Base-by-base conservation (phyloP, 2,329 filamentous ascomycete genomes). In the Fusarium drepaniforme region DNA sequence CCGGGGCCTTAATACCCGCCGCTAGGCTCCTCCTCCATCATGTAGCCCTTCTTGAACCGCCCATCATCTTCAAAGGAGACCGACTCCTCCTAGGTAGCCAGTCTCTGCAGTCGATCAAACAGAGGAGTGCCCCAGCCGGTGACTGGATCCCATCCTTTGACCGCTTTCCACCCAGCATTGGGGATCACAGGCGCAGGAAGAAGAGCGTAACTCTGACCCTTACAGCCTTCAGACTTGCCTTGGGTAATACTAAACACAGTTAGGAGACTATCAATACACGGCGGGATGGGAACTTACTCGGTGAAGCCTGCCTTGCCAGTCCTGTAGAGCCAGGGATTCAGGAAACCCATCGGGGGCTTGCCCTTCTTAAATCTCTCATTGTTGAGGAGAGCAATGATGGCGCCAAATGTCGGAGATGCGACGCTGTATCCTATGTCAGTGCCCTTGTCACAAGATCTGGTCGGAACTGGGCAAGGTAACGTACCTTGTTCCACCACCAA, bases 381-480 rank as follows among this genome's bases (percentile, higher is more conserved):
- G 78, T 94, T 94, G 61, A 94, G 81, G 42, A 93, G 86, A 1
- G 89, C 86, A 59, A 94, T 83, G 72, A 94, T 87, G 16, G 87
- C 88, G 0, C 92, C 91, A 60, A 92, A 88, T 0, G 91, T 84
- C 0, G 93, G 93, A 1, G 90, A 84, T 3, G 92, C 88, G 1
- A 92, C 91, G 66, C 85, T 87, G 58, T 25, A 33, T 56, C 12
- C 28, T n/a, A 4, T 33, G 51, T 56, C 16, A 33, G 3, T 12
- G 49, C 8, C 12, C 68, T 12, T 76, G 66, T 67, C 13, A 57
- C 56, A 5, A 11, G 18, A 1, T 6, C 23, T 3, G 18, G 2
- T 1, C 3, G 4, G n/a, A 21, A 2, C 33, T 18, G 28, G 5
- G 18, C 21, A 18, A 23, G 8, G 3, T 23, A 11, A 16, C 33